Percentiles rank a stretch among this genome's conserved stretches.
phyloP scores from a whole-genome alignment of 768 basidiomycete species.

The Cyclocybe cylindracea region DNA sequence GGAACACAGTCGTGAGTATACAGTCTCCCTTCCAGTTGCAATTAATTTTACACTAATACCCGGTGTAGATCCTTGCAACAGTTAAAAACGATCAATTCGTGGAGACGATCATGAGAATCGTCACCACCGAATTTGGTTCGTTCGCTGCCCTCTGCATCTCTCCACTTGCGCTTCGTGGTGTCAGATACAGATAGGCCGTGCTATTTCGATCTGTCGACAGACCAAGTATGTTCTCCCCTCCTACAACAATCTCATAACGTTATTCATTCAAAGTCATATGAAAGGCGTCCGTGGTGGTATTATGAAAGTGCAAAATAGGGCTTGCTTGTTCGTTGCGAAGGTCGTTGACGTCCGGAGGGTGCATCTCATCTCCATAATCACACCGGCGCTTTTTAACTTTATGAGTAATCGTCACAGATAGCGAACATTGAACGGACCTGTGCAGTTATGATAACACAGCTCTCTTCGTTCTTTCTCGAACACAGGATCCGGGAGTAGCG shows the following conservation, averaged over 20 bases:
- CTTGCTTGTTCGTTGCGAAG: slow-evolving; percentile 57
- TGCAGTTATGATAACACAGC: slow-evolving; percentile 7
- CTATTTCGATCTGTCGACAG: slow-evolving; percentile 52
- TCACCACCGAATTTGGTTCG: slow-evolving; percentile 55
- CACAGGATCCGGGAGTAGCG: too few species aligned
- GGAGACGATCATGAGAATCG: slow-evolving; percentile 46
- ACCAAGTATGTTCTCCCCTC: slow-evolving; percentile 26
- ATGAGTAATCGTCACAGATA: slow-evolving; percentile 19
- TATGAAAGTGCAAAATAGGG: slow-evolving; percentile 30
- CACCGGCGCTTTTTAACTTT: neutral
- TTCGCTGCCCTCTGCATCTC: slow-evolving; percentile 43
- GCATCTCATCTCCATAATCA: neutral
- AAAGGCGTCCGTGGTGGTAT: slow-evolving; percentile 25
- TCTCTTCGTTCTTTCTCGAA: too few species aligned
- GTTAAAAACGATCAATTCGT: slow-evolving; percentile 44
- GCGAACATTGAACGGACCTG: slow-evolving; percentile 35
- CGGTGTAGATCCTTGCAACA: slow-evolving; percentile 38
- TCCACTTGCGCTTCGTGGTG: slow-evolving; percentile 37
- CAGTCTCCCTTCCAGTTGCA: neutral
- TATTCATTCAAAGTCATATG: slow-evolving; percentile 21
- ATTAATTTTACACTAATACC: neutral
- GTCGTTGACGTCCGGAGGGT: slow-evolving; percentile 48
- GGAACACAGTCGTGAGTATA: slow-evolving; percentile 27
- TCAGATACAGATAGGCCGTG: slow-evolving; percentile 51
- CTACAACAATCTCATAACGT: neutral